phyloP scores from a whole-genome alignment of 2,329 filamentous ascomycete species.

The Colletotrichum costaricense region DNA sequence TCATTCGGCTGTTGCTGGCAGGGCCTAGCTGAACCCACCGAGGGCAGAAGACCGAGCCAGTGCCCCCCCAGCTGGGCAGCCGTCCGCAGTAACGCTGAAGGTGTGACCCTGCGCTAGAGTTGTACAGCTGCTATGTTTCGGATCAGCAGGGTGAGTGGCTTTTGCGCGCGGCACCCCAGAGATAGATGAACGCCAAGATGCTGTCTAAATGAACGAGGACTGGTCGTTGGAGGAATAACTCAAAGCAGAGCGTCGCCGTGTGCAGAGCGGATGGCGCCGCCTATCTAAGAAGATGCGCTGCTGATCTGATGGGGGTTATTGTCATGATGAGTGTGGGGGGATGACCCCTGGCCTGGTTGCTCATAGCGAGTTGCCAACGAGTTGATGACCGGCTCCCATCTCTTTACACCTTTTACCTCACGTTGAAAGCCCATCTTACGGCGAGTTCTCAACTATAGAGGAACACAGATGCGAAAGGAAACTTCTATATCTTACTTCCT shows the following conservation, averaged over 20 bases:
- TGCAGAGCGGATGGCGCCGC: slow-evolving; percentile 4
- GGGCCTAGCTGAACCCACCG: background rate
- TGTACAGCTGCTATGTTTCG: slow-evolving; percentile 11
- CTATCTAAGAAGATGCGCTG: slow-evolving; percentile 5
- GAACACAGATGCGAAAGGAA: background rate
- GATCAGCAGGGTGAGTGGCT: background rate
- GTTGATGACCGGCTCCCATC: background rate
- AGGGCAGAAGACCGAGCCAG: slow-evolving; percentile 6
- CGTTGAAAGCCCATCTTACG: background rate
- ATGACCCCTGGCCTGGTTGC: background rate
- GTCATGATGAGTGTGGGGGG: background rate
- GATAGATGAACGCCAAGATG: slow-evolving; percentile 24
- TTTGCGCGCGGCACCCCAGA: slow-evolving; percentile 16
- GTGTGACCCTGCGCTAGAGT: background rate
- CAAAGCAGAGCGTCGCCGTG: background rate
- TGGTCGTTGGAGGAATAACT: slow-evolving; percentile 34
- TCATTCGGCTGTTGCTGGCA: slow-evolving; percentile 12
- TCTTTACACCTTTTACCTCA: background rate
- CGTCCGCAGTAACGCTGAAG: background rate
- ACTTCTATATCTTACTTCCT: background rate
- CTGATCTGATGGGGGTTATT: slow-evolving; percentile 14
- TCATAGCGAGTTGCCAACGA: background rate
- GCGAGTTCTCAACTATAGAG: background rate
- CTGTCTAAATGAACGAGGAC: background rate
- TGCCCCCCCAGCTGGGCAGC: slow-evolving; percentile 8